Base-by-base conservation (phyloP, 768 basidiomycete genomes). In the Termitomyces sp. region DNA sequence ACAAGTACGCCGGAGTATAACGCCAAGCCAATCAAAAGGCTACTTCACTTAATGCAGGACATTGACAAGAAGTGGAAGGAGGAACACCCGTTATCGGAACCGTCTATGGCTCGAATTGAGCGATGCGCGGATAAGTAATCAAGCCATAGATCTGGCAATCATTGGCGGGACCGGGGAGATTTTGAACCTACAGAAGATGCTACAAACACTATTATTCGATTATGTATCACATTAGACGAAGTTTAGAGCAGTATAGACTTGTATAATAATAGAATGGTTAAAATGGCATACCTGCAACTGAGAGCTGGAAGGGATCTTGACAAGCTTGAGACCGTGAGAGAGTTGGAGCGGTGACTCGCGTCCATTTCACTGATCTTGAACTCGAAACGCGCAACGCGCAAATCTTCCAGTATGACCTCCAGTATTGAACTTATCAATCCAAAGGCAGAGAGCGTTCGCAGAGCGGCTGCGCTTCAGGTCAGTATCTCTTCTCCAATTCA, bases 351-450 rank as follows among this genome's bases (percentile, higher is more conserved):
- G 71, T 65, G 70, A 64, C 51, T 60, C 56, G 65, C 69, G 71
- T 59, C 49, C 48, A 54, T 36, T 57, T 60, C 63, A 34, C 53
- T 60, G 55, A 59, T 61, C 58, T 53, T 53, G 33, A 39, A 32
- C 27, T 12, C 39, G 39, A 48, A 56, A 64, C 71, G 71, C 71
- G 67, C 67, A 64, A 48, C 56, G 66, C 63, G 64, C 43, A 57
- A 60, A 62, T 62, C 59, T 55, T 64, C 59, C 53, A 68, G 52
- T 64, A 87, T 86, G 85, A 78, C 82, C 50, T 88, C 88, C 36
- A 89, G 88, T 69, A 89, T 97, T 72, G 93, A 97, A 78, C 89
- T 95, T 67, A 92, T 98, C 74, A 98, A 98, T 69, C 95, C 95
- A 40, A 93, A 95, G 73, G 95, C 95, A 40, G 95, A 97, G 82